Evolutionary conservation across 371 early-diverging fungal species (phyloP), one percentile per base, ranked within the genome.

Genomic region (Lichtheimia corymbifera): DNA sequence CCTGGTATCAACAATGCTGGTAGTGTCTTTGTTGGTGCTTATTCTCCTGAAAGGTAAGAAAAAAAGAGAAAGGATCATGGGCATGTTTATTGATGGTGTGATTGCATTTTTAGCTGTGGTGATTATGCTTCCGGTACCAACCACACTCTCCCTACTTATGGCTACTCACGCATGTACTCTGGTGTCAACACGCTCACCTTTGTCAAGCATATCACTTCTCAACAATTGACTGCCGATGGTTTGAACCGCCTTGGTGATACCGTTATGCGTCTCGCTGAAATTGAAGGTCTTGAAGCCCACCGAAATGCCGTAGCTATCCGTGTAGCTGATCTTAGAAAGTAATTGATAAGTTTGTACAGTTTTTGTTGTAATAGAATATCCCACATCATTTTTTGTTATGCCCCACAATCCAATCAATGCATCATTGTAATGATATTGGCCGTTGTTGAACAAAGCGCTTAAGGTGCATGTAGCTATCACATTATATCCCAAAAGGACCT

Each of bases 91-190:
- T 18, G 44, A 52, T 53, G 24, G 13, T 55, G 9, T 42, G 47
- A n/a, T 41, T 24, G 50, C 13, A 22, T 4, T 47, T 18, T 5
- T 59, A 91, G 95, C 67, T 97, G 97, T 67, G 99, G 99, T 57
- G 98, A 98, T 72, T 97, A 98, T 76, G 99, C 99, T 2, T 95
- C 96, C 0, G 99, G 99, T 56, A 98, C 99, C n/a, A 98, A 97
- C 86, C 99, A 98, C 80, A 97, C 99, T 0, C 81, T 97, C 58
- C 99, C 99, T 14, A 97, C 98, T 0, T 97, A 98, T 71, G 99
- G 99, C 22, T 98, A 93, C 72, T 91, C 98, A 14, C 83, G 91
- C 58, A 97, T 97, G 95, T 97, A 97, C 79, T 93, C 95, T 64
- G 99, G 99, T 44, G 97, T 97, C 43, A 96, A 92, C 79, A 96